Base-by-base conservation (phyloP, 1,284 basidiomycete genomes). In the Rugosomyces carneus region DNA sequence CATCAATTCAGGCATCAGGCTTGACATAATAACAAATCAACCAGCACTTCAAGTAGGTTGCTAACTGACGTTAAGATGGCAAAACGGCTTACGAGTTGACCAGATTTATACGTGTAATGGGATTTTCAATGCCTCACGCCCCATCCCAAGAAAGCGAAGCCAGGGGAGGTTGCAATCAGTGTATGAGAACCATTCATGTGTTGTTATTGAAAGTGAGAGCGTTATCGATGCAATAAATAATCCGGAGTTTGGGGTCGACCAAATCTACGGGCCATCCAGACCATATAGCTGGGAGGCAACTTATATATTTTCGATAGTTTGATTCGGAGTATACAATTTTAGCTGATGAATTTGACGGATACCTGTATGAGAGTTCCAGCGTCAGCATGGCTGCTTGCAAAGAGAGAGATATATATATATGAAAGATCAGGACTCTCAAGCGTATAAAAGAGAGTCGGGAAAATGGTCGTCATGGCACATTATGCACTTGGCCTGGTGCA, bases 401-500 rank as follows among this genome's bases (percentile, higher is more conserved):
- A 16, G 41, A 24, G 37, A 19, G 37, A 23, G 27, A 49, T 47
- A 53, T 45, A n/a, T n/a, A n/a, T n/a, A n/a, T n/a, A n/a, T 42
- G 54, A 57, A 56, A 48, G 42, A 49, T 74, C 71, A 73, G 71
- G 72, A 56, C 67, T 55, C 66, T 65, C 68, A 62, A 67, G 71
- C 71, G 71, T 73, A 73, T 64, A 48, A 66, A 23, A 23, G 21
- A 66, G 65, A 60, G 57, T 63, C 59, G 68, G 68, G 70, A 65
- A 63, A 51, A 47, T 55, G 65, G 60, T 73, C 71, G 63, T 71
- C 72, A 59, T 62, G 53, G 67, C 58, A 58, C 61, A 58, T 50
- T 43, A 57, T 55, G 60, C 60, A 61, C 70, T 75, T 70, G 69
- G 72, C 59, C 72, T 75, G 72, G 72, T 75, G 72, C 72, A 73